A percentile compares a stretch with the other conserved stretches of the same genome.
These are phyloP conservation scores for Parasarocladium wereldwijsianum DNA, from an alignment of 2,329 filamentous ascomycete species.

Conservation along the genomic window DNA sequence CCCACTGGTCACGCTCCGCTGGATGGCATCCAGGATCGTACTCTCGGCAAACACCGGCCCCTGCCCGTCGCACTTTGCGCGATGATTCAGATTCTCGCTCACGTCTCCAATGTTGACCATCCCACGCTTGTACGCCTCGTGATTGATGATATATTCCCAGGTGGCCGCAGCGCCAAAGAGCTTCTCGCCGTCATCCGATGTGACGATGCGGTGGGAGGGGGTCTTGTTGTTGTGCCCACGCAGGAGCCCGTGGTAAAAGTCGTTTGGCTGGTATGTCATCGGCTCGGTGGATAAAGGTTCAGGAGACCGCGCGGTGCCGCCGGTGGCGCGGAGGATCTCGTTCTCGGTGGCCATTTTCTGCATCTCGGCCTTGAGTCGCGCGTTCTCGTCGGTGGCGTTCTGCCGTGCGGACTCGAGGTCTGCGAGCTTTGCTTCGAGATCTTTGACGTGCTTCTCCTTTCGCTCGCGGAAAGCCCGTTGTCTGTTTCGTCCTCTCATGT, in stretches of 20 bases:
- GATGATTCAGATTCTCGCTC: constrained; percentile 59
- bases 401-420: constrained; percentile 61
- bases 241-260: constrained; percentile 53
- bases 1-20: constrained; percentile 61
- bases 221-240: constrained; percentile 47
- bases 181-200: constrained; percentile 49
- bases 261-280: constrained; percentile 55
- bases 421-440: constrained; percentile 76
- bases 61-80: constrained; percentile 72
- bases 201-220: constrained; percentile 53
- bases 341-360: constrained; percentile 82
- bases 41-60: constrained; percentile 77
- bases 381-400: constrained; percentile 66
- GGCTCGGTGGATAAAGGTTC: constrained; percentile 47
- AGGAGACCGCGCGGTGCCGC: constrained; percentile 23
- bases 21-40: constrained; percentile 58
- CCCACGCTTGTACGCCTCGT: constrained; percentile 62
- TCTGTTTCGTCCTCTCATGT: constrained; percentile 27
- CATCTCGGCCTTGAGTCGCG: constrained; percentile 69
- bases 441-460: constrained; percentile 87
- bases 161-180: constrained; percentile 64
- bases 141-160: constrained; percentile 79
- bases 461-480: constrained; percentile 93
- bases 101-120: constrained; percentile 71
- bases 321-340: constrained; percentile 76